Base-by-base conservation (phyloP, 768 basidiomycete species). In the Thelephora ganbajun region DNA sequence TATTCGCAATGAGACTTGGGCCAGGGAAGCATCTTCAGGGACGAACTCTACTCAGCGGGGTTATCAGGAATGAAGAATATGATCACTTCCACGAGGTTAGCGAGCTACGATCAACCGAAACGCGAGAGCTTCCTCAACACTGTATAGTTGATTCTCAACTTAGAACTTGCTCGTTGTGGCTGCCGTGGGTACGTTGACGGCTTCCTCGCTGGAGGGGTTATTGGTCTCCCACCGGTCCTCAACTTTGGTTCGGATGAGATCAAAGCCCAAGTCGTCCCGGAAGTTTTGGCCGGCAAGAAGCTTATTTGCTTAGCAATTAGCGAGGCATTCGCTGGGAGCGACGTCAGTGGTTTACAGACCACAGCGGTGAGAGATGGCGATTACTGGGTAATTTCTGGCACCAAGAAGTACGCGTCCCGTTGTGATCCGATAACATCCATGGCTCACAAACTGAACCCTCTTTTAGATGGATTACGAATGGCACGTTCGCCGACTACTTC, bases 301-400 rank as follows among this genome's bases (percentile, higher is more conserved):
- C 88, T 78, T 55, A 82, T 96, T 53, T 83, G 81, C 6, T 69
- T 98, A 33, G 94, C 94, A 7, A 89, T 98, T 57, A 83, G 80
- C 42, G 94, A 98, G 65, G 89, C 93, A 0, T 94, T 93, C 54
- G 93, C 91, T 2, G 87, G 87, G 14, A 86, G 83, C 54, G 87
- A 91, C 54, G 88, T 91, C 2, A 64, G 76, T 44, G 90, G 92
- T 2, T 56, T 93, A 33, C 90, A 78, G 70, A 97, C 83, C 49
- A 83, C 80, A 1, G 93, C 93, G 0, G 75, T 77, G 48, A 77
- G 78, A 48, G 90, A 94, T 56, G 93, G 90, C 1, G 79, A 86
- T 54, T 67, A 80, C 36, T 94, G 85, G 83, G 72, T 91, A 11
- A 80, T 97, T 52, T 88, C 81, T 36, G 94, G 94, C 14, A 92